Evolutionary conservation across 108 stramenopile species (phyloP).

Genomic region (Parmales sp.): DNA sequence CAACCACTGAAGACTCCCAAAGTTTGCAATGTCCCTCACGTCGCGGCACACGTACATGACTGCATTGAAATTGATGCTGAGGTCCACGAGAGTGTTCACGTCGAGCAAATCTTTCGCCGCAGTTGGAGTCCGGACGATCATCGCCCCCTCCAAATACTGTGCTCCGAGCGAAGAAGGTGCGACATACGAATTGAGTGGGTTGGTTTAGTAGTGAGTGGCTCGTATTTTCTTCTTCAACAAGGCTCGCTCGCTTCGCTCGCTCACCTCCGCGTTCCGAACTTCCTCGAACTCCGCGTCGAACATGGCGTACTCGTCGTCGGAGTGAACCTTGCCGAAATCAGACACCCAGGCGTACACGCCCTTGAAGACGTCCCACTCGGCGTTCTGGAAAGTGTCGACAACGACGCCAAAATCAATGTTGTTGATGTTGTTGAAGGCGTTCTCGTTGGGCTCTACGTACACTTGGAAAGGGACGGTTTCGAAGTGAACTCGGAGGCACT

Average conservation of each 20-base stretch:
- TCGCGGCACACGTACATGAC: constrained; percentile 2
- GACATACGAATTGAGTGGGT: not conserved
- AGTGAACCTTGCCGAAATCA: not conserved
- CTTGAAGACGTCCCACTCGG: not conserved
- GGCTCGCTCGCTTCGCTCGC: too few species aligned
- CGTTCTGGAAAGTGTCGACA: not conserved
- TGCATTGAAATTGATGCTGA: not conserved
- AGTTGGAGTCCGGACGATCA: not conserved
- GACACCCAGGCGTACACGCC: not conserved
- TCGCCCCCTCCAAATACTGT: not conserved
- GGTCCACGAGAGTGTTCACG: not conserved
- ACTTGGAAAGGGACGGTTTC: not conserved
- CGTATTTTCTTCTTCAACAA: too few species aligned
- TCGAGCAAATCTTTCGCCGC: not conserved
- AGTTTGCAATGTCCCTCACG: not conserved
- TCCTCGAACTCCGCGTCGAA: too few species aligned
- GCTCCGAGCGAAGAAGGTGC: too few species aligned
- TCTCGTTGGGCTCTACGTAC: not conserved
- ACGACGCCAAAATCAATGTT: not conserved
- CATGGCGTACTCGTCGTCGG: constrained; percentile 3
- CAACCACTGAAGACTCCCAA: not conserved
- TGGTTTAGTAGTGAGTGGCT: not conserved
- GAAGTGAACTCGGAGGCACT: not conserved
- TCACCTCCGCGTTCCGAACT: too few species aligned
- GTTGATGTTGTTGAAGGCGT: not conserved